Evolutionary conservation across 352 stramenopile genomes (phyloP), one percentile per base, ranked within the genome.

Genomic region (Phytophthora cactorum): DNA sequence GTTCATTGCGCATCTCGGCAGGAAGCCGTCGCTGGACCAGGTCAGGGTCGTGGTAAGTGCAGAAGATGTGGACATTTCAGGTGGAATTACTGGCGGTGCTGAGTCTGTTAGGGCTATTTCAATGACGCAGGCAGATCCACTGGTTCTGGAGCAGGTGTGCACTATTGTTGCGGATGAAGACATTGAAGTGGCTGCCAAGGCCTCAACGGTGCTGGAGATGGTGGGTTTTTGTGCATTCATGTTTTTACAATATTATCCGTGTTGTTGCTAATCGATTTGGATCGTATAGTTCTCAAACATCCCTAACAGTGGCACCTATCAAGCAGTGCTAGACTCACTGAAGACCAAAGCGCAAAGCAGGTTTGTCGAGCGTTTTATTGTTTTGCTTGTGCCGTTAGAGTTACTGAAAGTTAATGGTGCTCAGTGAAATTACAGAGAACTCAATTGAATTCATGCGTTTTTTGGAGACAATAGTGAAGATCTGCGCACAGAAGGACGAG

Each of bases 361-460:
- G 82, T 89, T 43, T 60, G 68, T 54, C 6, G 7, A 46, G n/a
- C 34, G 39, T 44, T 14, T 12, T 43, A 34, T 29, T 14, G 46
- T 10, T 27, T 58, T 66, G 22, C 10, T 46, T 22, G 22, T 22
- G 28, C 6, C 6, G 14, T 22, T 22, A 22, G 22, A 6, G n/a
- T 15, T 52, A 39, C 38, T 70, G 43, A 70, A 44, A 10, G 9
- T 31, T 77, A 14, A 32, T 52, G 12, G 39, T 54, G 31, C 34
- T 14, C 17, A 89, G 80, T 60, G 74, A 74, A 12, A 76, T 82
- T 49, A 59, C 55, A 1, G 47, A 70, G 58, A 92, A 74, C 46
- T 93, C 85, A 4, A 75, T 92, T 14, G 81, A 92, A 54, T 93
- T 82, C 50, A 88, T 95, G 76, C 83, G 88, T 17, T 92, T 89